phyloP scores from a whole-genome alignment of 768 basidiomycete species.

The Suillus ampliporus region DNA sequence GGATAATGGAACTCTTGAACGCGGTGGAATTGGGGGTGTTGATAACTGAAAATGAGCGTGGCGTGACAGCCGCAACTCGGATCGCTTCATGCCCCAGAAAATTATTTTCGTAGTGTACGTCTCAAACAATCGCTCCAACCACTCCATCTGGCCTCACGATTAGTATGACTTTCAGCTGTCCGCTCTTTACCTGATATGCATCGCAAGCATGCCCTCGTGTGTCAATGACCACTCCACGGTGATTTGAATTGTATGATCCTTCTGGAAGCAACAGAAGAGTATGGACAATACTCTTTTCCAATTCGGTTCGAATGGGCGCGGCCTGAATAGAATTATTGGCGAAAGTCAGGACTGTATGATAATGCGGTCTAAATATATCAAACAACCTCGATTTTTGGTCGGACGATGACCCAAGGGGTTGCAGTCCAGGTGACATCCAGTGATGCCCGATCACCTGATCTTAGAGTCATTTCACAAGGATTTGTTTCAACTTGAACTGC shows the following conservation, averaged over 20 bases:
- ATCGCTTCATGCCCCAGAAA: slow-evolving; percentile 1
- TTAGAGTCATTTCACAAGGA: slow-evolving; percentile 7
- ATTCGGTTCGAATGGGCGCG: neutral
- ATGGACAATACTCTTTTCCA: neutral
- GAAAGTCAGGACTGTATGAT: slow-evolving; percentile 41
- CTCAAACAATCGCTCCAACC: slow-evolving; percentile 19
- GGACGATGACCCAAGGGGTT: neutral
- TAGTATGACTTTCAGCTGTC: slow-evolving; percentile 9
- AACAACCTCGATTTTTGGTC: slow-evolving; percentile 28
- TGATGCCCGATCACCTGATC: slow-evolving; percentile 13
- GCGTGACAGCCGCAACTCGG: too few species aligned
- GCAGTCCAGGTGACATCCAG: slow-evolving; percentile 13
- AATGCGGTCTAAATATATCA: slow-evolving; percentile 26
- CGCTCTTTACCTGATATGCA: neutral
- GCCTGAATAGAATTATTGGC: slow-evolving; percentile 7
- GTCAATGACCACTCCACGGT: neutral
- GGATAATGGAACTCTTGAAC: too few species aligned
- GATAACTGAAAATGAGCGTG: neutral
- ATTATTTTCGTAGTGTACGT: slow-evolving; percentile 9
- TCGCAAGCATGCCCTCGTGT: neutral
- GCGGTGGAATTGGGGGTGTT: too few species aligned
- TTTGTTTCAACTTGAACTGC: neutral
- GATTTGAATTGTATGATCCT: neutral
- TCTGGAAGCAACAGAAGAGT: neutral
- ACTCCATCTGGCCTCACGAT: slow-evolving; percentile 26